Base-by-base conservation (phyloP, 2,329 filamentous ascomycete species). In the Knoxdaviesia capensis region DNA sequence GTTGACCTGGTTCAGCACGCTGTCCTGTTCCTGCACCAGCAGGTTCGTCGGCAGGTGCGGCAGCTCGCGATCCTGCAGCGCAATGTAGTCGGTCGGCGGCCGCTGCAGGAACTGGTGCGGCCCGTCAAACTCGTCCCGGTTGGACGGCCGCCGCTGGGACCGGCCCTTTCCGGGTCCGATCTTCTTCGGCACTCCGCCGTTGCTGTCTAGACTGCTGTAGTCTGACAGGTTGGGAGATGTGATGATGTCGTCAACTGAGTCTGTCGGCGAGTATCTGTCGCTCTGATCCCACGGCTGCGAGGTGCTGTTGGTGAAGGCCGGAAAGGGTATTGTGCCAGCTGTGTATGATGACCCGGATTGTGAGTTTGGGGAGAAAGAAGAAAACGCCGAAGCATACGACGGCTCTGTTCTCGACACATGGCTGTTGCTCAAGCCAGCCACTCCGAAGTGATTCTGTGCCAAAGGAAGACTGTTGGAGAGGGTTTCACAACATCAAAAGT, bases 121-220 rank as follows among this genome's bases (percentile, higher is more conserved):
- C 3, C 84, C 84, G 59, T 90, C 84, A 59, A 92, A 92, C 59
- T 90, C 84, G 64, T 92, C 84, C 46, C 84, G 71, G 61, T 87
- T 87, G 36, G 80, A 83, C 30, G 81, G 75, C 31, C 80, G 71
- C 50, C 80, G 69, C 54, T 82, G 77, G 10, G 69, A 61, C 36
- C 66, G 63, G 20, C 20, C 20, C 20, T 20, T 20, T 41, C 60
- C 57, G 52, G 71, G 71, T 41, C 62, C 60, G 40, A 57, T 59
- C 36, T 56, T 54, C 51, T 68, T 71, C 45, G 59, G 56, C 3
- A 44, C 45, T 5, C 46, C 45, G 40, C 45, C 47, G 33, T 34
- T 43, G 49, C 67, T 65, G 41, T 78, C 74, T 48, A 71, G 54
- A 20, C 20, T 20, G 5, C 67, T 68, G 51, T 72, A 72, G 48